Conservation (phyloP, 2,329 filamentous ascomycete genomes). For the Fonsecaea pedrosoi region DNA sequence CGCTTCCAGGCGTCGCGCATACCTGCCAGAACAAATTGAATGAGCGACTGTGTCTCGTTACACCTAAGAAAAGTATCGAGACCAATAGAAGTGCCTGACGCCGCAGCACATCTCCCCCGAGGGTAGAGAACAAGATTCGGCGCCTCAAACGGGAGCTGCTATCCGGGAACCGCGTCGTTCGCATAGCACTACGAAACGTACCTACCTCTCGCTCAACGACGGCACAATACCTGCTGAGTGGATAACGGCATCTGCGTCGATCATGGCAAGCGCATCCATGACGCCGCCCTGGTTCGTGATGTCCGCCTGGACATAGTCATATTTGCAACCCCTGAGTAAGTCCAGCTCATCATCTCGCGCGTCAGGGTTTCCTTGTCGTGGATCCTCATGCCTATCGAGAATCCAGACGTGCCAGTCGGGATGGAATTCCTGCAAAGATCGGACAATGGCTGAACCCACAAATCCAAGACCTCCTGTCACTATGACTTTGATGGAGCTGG, state of each 20-base stretch:
- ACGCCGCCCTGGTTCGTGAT: conserved; percentile 44
- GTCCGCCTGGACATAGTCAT: conserved; percentile 39
- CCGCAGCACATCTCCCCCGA: neutral
- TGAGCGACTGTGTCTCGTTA: conserved; percentile 34
- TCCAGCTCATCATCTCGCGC: conserved; percentile 17
- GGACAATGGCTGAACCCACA: conserved; percentile 49
- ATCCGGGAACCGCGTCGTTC: neutral
- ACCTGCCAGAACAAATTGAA: conserved; percentile 34
- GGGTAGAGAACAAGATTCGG: neutral
- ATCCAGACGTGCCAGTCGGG: conserved; percentile 47
- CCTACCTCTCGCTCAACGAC: conserved; percentile 45
- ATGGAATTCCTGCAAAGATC: conserved; percentile 48
- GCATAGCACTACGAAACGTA: neutral
- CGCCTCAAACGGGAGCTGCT: neutral
- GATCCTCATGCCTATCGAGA: conserved; percentile 44
- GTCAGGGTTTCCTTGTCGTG: neutral
- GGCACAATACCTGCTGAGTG: conserved; percentile 61
- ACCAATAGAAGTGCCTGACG: neutral
- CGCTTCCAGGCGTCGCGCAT: conserved; percentile 45
- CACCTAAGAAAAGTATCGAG: conserved; percentile 2
- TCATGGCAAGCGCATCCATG: conserved; percentile 47
- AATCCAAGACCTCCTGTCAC: conserved; percentile 51
- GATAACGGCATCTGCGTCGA: conserved; percentile 58
- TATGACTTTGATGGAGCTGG: conserved; percentile 39
- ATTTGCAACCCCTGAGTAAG: conserved; percentile 25